Evolutionary conservation across 116 monocot genomes (phyloP).

Genomic region (Zostera marina): DNA sequence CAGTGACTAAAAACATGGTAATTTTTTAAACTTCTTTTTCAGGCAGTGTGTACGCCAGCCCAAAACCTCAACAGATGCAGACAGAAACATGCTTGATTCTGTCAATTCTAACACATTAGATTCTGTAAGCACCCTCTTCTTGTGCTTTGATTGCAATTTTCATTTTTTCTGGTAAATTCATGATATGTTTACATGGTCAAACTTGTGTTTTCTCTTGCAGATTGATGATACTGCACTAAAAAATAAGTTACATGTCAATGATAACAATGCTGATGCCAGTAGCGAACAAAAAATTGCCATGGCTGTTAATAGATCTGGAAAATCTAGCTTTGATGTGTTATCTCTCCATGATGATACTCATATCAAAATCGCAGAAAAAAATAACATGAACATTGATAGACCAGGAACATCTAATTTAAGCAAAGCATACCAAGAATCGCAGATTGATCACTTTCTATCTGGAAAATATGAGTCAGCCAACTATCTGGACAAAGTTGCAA

Average conservation of each 20-base stretch:
- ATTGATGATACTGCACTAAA: slow-evolving; percentile 16
- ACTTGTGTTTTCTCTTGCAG: slow-evolving; percentile 2
- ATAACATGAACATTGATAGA: slow-evolving; percentile 5
- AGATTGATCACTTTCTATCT: too few species aligned
- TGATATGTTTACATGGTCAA: background rate
- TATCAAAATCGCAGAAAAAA: background rate
- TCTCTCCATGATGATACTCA: background rate
- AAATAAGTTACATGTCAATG: background rate
- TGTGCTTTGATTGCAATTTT: background rate
- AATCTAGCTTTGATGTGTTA: background rate
- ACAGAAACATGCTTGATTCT: slow-evolving; percentile 5
- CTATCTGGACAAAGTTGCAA: background rate
- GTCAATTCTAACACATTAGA: background rate
- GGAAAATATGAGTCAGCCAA: background rate
- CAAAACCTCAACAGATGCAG: slow-evolving; percentile 21
- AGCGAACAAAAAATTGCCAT: background rate
- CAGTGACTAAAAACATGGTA: too few species aligned
- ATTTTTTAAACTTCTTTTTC: background rate
- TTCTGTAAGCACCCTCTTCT: background rate
- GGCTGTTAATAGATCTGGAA: slow-evolving; percentile 3
- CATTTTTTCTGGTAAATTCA: background rate
- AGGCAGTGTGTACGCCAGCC: slow-evolving; percentile 37
- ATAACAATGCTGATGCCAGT: background rate
- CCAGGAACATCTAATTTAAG: background rate
- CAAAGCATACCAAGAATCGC: background rate